These are phyloP conservation scores for Neurospora sp. DNA, from an alignment of 2,329 filamentous ascomycete genomes.

Conservation along the genomic window DNA sequence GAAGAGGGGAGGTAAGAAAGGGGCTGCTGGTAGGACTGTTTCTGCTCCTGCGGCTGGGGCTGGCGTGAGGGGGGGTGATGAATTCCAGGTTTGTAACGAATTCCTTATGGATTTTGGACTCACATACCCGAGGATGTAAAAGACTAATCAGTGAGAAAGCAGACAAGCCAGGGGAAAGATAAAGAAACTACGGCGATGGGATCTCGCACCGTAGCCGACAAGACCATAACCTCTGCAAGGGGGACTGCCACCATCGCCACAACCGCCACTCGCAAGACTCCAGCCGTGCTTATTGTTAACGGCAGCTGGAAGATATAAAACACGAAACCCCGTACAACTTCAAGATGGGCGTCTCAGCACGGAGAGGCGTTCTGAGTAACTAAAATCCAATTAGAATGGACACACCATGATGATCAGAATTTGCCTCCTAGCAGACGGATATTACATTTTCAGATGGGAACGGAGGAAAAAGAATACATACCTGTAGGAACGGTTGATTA, in stretches of 20 bases:
- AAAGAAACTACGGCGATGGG: background rate
- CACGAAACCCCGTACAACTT: no score
- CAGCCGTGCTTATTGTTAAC: background rate
- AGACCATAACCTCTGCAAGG: background rate
- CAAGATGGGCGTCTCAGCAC: background rate
- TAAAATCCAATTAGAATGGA: background rate
- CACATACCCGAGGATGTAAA: background rate
- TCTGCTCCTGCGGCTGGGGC: background rate
- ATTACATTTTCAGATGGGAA: background rate
- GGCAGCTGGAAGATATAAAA: background rate
- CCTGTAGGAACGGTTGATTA: background rate
- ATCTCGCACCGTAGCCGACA: no score
- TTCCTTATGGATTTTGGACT: background rate
- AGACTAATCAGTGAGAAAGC: background rate
- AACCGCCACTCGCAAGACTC: background rate
- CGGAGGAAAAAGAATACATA: background rate
- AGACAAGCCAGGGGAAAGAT: background rate
- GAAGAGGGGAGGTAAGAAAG: background rate
- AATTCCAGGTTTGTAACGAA: background rate
- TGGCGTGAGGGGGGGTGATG: background rate
- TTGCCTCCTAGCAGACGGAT: background rate
- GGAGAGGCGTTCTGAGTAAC: background rate
- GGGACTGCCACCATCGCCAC: background rate
- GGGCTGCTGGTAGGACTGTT: background rate
- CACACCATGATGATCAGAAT: background rate